Conservation (phyloP, 257 asterid genomes). For the Penstemon davidsonii region DNA sequence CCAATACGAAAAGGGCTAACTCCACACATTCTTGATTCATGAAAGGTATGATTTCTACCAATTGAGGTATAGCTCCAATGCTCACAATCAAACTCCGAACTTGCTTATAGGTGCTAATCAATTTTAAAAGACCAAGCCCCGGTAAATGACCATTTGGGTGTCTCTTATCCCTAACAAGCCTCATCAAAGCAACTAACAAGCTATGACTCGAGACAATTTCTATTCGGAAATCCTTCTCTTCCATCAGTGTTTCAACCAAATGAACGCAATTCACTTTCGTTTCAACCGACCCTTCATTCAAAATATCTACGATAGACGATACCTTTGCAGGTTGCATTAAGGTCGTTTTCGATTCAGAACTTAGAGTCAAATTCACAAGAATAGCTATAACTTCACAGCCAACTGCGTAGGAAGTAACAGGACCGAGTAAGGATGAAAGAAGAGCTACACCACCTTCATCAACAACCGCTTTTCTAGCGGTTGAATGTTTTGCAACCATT, state of each 20-base stretch:
- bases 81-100: constrained; percentile 50
- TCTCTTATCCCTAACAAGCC: constrained; percentile 53
- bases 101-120: constrained; percentile 44
- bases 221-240: constrained; percentile 48
- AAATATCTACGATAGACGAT: constrained; percentile 55
- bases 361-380: constrained; percentile 48
- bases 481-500: constrained; percentile 46
- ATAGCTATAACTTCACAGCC: constrained; percentile 61
- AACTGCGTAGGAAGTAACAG: constrained; percentile 65
- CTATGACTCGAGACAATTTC: constrained; percentile 56
- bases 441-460: constrained; percentile 56
- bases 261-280: constrained; percentile 58
- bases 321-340: constrained; percentile 72
- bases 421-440: constrained; percentile 65
- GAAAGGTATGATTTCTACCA: constrained; percentile 49
- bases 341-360: constrained; percentile 47
- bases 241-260: constrained; percentile 52
- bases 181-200: constrained; percentile 58
- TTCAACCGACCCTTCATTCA: constrained; percentile 66
- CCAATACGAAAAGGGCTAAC: constrained; percentile 48
- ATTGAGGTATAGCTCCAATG: constrained; percentile 59
- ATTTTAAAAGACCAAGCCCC: constrained; percentile 56
- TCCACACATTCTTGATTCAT: constrained; percentile 55
- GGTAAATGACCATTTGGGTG: constrained; percentile 52
- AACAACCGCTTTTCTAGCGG: constrained; percentile 53